Evolutionary conservation across 2,329 filamentous ascomycete genomes (phyloP).

Genomic region (Tympanopsis confertula): DNA sequence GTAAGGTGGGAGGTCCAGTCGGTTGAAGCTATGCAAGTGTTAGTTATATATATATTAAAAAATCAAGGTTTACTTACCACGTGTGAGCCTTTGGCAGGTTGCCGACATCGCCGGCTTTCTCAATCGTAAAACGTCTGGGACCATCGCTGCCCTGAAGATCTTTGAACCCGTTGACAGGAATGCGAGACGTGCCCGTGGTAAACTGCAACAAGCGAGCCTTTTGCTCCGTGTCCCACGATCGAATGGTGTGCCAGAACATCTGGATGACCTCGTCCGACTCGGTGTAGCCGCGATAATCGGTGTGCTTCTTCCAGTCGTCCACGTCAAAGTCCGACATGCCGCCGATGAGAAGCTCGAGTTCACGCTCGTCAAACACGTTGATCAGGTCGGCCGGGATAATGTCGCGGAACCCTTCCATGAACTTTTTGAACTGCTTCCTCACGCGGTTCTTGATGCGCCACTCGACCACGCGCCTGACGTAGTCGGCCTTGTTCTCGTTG

Average conservation of each 20-base stretch:
- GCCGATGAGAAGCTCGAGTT: slow-evolving; percentile 89
- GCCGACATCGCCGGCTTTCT: slow-evolving; percentile 83
- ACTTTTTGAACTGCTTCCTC: slow-evolving; percentile 94
- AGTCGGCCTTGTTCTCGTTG: slow-evolving; percentile 98
- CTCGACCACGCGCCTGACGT: slow-evolving; percentile 95
- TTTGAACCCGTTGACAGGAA: slow-evolving; percentile 98
- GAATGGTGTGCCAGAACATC: slow-evolving; percentile 97
- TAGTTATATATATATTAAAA: slow-evolving; percentile 4
- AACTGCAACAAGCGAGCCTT: slow-evolving; percentile 95
- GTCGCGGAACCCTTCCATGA: slow-evolving; percentile 95
- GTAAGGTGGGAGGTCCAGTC: slow-evolving; percentile 86
- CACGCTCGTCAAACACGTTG: slow-evolving; percentile 96
- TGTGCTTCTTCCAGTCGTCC: slow-evolving; percentile 99
- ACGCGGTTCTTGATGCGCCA: slow-evolving; percentile 99
- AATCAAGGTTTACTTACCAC: slow-evolving; percentile 52
- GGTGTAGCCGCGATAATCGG: slow-evolving; percentile 95
- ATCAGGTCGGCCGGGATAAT: slow-evolving; percentile 91
- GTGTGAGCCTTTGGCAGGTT: slow-evolving; percentile 96
- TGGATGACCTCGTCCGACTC: slow-evolving; percentile 95
- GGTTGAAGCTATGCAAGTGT: slow-evolving; percentile 66
- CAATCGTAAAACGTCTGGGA: slow-evolving; percentile 89
- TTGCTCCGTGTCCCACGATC: slow-evolving; percentile 95
- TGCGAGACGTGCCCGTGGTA: slow-evolving; percentile 91
- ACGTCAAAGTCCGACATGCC: slow-evolving; percentile 99
- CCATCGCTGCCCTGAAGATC: slow-evolving; percentile 95